phyloP scores from a whole-genome alignment of 2,329 filamentous ascomycete species.

The Aspergillus sp. region DNA sequence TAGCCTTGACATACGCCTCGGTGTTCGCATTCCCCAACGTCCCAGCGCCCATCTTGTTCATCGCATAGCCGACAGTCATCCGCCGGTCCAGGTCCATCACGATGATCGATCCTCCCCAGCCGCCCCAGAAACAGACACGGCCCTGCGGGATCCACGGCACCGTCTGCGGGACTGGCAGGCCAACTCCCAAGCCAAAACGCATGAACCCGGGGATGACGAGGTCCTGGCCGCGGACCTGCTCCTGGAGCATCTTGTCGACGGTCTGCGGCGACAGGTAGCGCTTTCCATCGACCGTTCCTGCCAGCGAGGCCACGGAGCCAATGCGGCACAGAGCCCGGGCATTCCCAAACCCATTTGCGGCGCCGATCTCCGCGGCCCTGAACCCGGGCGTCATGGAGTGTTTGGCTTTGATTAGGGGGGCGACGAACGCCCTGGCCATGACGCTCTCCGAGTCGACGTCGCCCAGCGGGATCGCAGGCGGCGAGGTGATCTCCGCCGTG shows the following conservation, averaged over 20 bases:
- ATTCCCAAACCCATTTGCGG: slow-evolving; percentile 39
- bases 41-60: slow-evolving; percentile 36
- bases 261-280: slow-evolving; percentile 34
- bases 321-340: slow-evolving; percentile 36
- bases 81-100: slow-evolving; percentile 36
- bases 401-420: slow-evolving; percentile 15
- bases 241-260: slow-evolving; percentile 37
- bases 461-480: slow-evolving; percentile 12
- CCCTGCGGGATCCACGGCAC: slow-evolving; percentile 22
- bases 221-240: slow-evolving; percentile 36
- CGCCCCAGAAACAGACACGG: slow-evolving; percentile 34
- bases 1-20: slow-evolving; percentile 20
- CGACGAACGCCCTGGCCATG: slow-evolving; percentile 19
- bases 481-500: slow-evolving; percentile 27
- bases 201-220: slow-evolving; percentile 26
- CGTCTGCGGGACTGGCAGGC: slow-evolving; percentile 21
- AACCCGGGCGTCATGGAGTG: slow-evolving; percentile 22
- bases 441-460: slow-evolving; percentile 17
- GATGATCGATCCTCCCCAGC: slow-evolving; percentile 38
- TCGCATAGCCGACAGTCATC: slow-evolving; percentile 37
- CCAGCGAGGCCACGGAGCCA: slow-evolving; percentile 29
- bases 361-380: slow-evolving; percentile 34
- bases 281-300: slow-evolving; percentile 23
- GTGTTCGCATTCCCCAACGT: slow-evolving; percentile 21
- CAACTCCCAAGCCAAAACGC: slow-evolving; percentile 38